phyloP scores from a whole-genome alignment of 768 basidiomycete species.

The Tricholoma hemisulphureum region DNA sequence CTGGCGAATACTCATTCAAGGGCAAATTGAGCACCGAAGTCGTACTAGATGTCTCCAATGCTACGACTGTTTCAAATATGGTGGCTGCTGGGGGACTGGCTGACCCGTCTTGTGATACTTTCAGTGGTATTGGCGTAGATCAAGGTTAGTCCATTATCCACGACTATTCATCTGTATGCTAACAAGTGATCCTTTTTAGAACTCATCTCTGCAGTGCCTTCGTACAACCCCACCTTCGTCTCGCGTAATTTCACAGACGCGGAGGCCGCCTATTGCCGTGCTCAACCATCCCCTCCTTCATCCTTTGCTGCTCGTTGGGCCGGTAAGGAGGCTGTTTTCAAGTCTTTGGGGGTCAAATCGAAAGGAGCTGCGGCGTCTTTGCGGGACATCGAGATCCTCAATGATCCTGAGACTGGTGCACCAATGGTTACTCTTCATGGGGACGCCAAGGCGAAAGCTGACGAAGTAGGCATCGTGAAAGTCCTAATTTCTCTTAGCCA shows the following conservation, averaged over 20 bases:
- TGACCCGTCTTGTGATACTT: conserved; percentile 31
- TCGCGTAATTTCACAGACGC: conserved; percentile 89
- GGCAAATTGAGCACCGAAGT: conserved; percentile 54
- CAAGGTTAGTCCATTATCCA: conserved; percentile 56
- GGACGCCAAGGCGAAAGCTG: conserved; percentile 74
- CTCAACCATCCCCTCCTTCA: conserved; percentile 82
- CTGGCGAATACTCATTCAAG: conserved; percentile 80
- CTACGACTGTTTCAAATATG: conserved; percentile 57
- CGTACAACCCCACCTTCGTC: conserved; percentile 83
- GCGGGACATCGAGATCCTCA: conserved; percentile 96
- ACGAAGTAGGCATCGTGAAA: conserved; percentile 66
- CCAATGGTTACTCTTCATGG: conserved; percentile 78
- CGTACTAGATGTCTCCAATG: conserved; percentile 64
- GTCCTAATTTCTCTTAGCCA: conserved; percentile 88
- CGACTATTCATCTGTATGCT: conserved; percentile 1
- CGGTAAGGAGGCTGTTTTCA: conserved; percentile 97
- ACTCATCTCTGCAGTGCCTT: conserved; percentile 89
- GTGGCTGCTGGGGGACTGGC: conserved; percentile 37
- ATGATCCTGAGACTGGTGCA: conserved; percentile 65
- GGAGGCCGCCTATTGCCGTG: conserved; percentile 81
- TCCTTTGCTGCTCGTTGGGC: conserved; percentile 98
- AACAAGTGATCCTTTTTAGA: conserved; percentile 44
- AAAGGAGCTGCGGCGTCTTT: conserved; percentile 93
- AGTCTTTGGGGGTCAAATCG: conserved; percentile 85
- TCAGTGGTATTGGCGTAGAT: conserved; percentile 83